These are phyloP conservation scores for Zygosaccharomyces sapae DNA, from an alignment of 1,139 yeast species.

Conservation along the genomic window DNA sequence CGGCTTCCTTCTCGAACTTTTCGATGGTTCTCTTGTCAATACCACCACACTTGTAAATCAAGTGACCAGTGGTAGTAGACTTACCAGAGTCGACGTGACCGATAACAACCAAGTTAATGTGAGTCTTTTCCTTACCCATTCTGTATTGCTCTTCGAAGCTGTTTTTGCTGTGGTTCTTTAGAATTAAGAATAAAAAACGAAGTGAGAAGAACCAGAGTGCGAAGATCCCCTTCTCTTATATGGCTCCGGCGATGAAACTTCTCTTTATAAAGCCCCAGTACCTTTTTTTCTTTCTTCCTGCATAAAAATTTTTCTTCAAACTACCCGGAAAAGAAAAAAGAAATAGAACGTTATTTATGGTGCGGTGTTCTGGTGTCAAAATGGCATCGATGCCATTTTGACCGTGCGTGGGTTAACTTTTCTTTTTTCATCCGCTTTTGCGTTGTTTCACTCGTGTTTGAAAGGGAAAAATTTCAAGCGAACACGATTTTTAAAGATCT, in stretches of 20 bases:
- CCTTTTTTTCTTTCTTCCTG: slow-evolving; percentile 3
- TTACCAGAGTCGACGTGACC: slow-evolving; percentile 99
- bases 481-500: too few relatives aligned
- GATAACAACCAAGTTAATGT: slow-evolving; percentile 98
- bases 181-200: neutral
- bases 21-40: slow-evolving; percentile 97
- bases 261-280: slow-evolving; percentile 10
- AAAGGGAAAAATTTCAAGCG: too few relatives aligned
- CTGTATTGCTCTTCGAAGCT: slow-evolving; percentile 16
- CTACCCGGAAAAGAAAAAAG: slow-evolving; percentile 4
- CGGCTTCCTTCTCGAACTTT: slow-evolving; percentile 98
- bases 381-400: neutral
- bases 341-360: neutral
- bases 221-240: slow-evolving; percentile 12
- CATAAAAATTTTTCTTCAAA: slow-evolving; percentile 1
- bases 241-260: slow-evolving; percentile 7
- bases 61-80: slow-evolving; percentile 98
- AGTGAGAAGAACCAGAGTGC: slow-evolving; percentile 3
- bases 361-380: slow-evolving; percentile 1
- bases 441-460: neutral
- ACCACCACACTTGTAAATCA: slow-evolving; percentile 93
- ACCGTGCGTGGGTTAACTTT: slow-evolving; percentile 3
- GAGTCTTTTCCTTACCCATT: slow-evolving; percentile 89
- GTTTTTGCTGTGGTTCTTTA: slow-evolving; percentile 8
- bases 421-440: neutral